phyloP scores from a whole-genome alignment of 2,329 filamentous ascomycete species.

The Monosporascus sp. region DNA sequence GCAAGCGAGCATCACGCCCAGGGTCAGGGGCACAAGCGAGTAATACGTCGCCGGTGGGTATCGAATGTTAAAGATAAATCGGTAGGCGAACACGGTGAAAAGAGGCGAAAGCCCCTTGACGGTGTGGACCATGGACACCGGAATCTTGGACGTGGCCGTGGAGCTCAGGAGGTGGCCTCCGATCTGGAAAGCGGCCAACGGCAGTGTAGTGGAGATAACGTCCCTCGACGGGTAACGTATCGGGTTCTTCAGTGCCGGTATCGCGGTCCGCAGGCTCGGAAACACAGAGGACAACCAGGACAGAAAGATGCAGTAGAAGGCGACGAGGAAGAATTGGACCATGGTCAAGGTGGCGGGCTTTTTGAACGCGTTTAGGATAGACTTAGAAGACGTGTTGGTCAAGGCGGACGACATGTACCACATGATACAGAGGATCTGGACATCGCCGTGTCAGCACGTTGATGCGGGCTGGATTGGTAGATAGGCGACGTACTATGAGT shows the following conservation, averaged over 20 bases:
- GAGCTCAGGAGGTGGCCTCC: slow-evolving; percentile 90
- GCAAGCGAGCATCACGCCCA: slow-evolving; percentile 94
- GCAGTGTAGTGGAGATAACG: slow-evolving; percentile 82
- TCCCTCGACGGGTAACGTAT: slow-evolving; percentile 77
- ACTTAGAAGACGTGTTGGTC: slow-evolving; percentile 96
- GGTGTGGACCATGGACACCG: slow-evolving; percentile 94
- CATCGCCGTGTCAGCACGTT: slow-evolving; percentile 20
- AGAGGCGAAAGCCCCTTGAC: slow-evolving; percentile 96
- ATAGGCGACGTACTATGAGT: slow-evolving; percentile 63
- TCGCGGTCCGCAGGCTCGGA: slow-evolving; percentile 60
- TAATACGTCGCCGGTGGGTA: slow-evolving; percentile 85
- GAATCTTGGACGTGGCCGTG: slow-evolving; percentile 88
- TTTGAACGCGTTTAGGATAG: slow-evolving; percentile 85
- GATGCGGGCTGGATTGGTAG: slow-evolving; percentile 11
- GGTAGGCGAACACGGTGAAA: slow-evolving; percentile 91
- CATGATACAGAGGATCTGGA: slow-evolving; percentile 73
- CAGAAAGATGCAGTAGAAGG: slow-evolving; percentile 76
- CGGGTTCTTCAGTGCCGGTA: slow-evolving; percentile 78
- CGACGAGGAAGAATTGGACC: slow-evolving; percentile 90
- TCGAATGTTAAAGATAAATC: slow-evolving; percentile 79
- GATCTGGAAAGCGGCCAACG: slow-evolving; percentile 87
- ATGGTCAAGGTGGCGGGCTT: slow-evolving; percentile 89
- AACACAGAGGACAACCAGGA: slow-evolving; percentile 71
- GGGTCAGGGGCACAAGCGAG: slow-evolving; percentile 82
- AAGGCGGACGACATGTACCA: slow-evolving; percentile 96